phyloP scores from a whole-genome alignment of 2,329 filamentous ascomycete genomes.

The Davidsoniella virescens region DNA sequence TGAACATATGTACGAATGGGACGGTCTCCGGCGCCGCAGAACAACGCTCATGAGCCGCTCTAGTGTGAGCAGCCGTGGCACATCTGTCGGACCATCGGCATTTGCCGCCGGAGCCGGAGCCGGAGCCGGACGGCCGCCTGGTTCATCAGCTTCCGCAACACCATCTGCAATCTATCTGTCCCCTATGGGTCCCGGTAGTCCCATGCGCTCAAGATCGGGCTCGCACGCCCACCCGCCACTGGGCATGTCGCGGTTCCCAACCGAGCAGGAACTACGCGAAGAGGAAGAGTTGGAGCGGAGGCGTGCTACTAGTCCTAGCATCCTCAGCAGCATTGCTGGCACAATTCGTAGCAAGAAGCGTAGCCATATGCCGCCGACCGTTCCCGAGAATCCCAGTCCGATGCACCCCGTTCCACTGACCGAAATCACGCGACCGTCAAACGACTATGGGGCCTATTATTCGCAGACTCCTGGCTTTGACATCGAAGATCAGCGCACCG shows the following conservation, averaged over 20 bases:
- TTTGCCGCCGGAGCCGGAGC: neutral
- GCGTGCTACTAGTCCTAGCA: slow-evolving; percentile 20
- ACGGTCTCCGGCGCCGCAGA: slow-evolving; percentile 64
- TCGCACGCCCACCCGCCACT: slow-evolving; percentile 51
- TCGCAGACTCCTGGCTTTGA: slow-evolving; percentile 26
- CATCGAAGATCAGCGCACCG: slow-evolving; percentile 27
- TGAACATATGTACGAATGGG: slow-evolving; percentile 60
- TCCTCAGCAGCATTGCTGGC: slow-evolving; percentile 40
- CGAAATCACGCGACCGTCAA: slow-evolving; percentile 36
- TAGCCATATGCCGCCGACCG: slow-evolving; percentile 21
- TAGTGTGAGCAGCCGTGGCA: slow-evolving; percentile 14
- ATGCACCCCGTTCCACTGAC: slow-evolving; percentile 47
- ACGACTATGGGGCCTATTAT: slow-evolving; percentile 23
- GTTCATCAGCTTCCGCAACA: slow-evolving; percentile 5
- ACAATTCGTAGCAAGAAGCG: slow-evolving; percentile 28
- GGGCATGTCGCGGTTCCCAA: slow-evolving; percentile 74
- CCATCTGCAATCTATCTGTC: neutral
- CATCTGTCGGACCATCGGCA: slow-evolving; percentile 13
- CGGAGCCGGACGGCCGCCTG: slow-evolving; percentile 2
- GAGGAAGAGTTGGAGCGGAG: slow-evolving; percentile 24
- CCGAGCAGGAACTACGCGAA: slow-evolving; percentile 43
- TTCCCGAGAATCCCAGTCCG: slow-evolving; percentile 32
- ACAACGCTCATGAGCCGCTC: slow-evolving; percentile 25
- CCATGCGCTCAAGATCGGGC: slow-evolving; percentile 13
- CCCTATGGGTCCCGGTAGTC: neutral